Conservation (phyloP, 441 rosid species). For the Gossypium schwendimanii region DNA sequence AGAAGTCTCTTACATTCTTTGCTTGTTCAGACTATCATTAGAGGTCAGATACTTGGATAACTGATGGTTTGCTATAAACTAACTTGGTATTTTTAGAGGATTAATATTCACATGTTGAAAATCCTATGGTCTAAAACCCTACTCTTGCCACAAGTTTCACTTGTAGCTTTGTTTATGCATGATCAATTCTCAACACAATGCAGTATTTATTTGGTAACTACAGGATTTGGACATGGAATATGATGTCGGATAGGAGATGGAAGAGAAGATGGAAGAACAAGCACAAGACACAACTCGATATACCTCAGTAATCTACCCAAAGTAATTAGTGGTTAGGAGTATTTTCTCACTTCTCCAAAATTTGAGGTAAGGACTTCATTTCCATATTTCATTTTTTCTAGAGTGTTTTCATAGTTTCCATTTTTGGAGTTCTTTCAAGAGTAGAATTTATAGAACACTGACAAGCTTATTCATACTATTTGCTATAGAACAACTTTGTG, state of each 20-base stretch:
- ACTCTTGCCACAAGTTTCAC: not conserved
- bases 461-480: not conserved
- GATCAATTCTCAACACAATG: not conserved
- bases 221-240: not conserved
- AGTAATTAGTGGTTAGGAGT: not conserved
- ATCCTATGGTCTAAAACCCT: not conserved
- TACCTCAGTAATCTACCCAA: not conserved
- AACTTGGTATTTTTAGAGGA: not conserved
- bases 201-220: not conserved
- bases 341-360: not conserved
- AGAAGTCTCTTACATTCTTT: not conserved
- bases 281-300: not conserved
- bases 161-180: not conserved
- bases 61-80: not conserved
- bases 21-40: not conserved
- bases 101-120: not conserved
- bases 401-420: not conserved
- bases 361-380: not conserved
- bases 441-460: not conserved
- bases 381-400: not conserved
- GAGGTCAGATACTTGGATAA: not conserved
- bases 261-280: not conserved
- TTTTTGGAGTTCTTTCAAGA: not conserved
- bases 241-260: not conserved
- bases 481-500: not conserved